Conservation (phyloP, 2,329 filamentous ascomycete species). For the Ceratocystis cacaofunesta region DNA sequence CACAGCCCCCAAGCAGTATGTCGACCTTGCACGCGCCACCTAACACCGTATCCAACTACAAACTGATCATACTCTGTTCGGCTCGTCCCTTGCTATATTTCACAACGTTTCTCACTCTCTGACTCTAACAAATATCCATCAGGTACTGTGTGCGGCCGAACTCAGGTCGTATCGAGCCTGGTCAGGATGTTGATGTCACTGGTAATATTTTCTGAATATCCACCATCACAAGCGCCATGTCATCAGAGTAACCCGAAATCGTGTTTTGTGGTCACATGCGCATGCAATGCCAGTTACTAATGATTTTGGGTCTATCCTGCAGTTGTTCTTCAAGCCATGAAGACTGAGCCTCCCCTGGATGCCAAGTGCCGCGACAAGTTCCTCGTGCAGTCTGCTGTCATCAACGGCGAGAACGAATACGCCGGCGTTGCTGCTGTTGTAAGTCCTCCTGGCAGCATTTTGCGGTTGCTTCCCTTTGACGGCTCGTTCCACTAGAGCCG, state of each 20-base stretch:
- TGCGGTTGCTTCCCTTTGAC: neutral
- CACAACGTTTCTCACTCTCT: neutral
- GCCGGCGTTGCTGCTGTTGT: constrained; percentile 68
- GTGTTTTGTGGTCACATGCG: constrained; percentile 17
- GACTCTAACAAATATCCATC: constrained; percentile 16
- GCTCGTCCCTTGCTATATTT: neutral
- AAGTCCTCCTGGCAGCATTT: constrained; percentile 27
- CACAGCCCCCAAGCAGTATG: constrained; percentile 95
- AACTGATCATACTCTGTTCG: neutral
- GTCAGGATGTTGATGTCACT: constrained; percentile 79
- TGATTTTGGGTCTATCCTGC: neutral
- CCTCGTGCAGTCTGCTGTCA: constrained; percentile 78
- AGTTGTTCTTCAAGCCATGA: constrained; percentile 98
- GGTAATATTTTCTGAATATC: constrained; percentile 39
- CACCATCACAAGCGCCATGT: neutral
- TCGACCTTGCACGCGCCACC: neutral
- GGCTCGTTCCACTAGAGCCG: neutral
- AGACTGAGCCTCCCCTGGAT: constrained; percentile 74
- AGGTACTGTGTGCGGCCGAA: constrained; percentile 98
- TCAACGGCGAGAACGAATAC: constrained; percentile 72
- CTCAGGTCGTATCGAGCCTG: constrained; percentile 86
- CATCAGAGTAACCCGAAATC: neutral
- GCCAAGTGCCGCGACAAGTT: constrained; percentile 96
- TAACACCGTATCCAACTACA: neutral
- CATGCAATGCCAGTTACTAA: constrained; percentile 18